A percentile compares a stretch with the other conserved stretches of the same genome.
These are phyloP conservation scores for Mucor lusitanicus DNA, from an alignment of 371 early-diverging fungal species.

Conservation along the genomic window DNA sequence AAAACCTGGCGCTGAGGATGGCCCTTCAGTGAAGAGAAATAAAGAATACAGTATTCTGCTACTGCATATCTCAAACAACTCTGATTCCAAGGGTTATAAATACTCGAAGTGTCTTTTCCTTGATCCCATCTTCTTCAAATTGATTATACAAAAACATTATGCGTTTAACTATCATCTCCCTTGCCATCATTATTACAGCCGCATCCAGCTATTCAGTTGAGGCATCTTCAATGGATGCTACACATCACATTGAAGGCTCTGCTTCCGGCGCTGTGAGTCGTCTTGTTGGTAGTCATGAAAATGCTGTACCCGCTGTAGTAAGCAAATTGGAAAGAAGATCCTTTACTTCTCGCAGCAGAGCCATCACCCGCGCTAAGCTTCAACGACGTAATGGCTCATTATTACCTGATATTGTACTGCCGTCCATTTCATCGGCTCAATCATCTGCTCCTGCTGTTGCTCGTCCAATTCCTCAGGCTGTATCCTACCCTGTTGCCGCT, in stretches of 20 bases:
- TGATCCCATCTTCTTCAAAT: too few relatives aligned
- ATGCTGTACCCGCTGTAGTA: background rate
- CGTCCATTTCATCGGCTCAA: background rate
- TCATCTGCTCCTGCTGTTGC: background rate
- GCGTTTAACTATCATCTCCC: background rate
- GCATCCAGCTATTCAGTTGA: background rate
- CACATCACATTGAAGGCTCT: background rate
- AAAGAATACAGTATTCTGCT: too few relatives aligned
- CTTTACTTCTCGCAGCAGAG: background rate
- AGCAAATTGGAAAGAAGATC: background rate
- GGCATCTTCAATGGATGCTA: background rate
- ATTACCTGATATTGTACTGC: background rate
- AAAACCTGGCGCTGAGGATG: too few relatives aligned
- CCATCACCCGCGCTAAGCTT: background rate
- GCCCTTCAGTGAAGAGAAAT: too few relatives aligned
- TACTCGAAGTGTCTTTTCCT: background rate
- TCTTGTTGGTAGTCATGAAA: background rate
- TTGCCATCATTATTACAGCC: background rate
- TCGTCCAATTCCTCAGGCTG: background rate
- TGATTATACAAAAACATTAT: background rate
- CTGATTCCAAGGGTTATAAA: background rate
- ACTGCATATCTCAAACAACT: too few relatives aligned
- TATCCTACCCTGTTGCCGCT: background rate
- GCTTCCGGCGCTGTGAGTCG: background rate
- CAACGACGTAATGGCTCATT: background rate